Evolutionary conservation across 1,139 yeast species (phyloP).

Genomic region (Yamadazyma songkhlaensis): DNA sequence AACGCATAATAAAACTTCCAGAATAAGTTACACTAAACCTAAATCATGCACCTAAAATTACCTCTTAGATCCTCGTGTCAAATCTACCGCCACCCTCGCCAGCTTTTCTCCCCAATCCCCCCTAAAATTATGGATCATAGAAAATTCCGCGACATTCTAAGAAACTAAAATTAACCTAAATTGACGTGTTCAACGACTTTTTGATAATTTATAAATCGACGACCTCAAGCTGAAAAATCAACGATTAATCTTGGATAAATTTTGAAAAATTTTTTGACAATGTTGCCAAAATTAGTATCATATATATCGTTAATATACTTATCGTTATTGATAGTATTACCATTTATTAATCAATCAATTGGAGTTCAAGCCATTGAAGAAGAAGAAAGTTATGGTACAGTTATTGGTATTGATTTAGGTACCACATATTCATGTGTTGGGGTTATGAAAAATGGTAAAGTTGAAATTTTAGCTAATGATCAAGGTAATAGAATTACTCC

Average conservation of each 20-base stretch:
- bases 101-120: too few relatives aligned
- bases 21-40: too few relatives aligned
- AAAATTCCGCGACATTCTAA: conserved; percentile 2
- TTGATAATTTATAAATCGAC: not conserved
- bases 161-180: not conserved
- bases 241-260: too few relatives aligned
- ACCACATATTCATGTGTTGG: conserved; percentile 91
- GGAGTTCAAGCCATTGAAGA: conserved; percentile 32
- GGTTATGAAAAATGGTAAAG: conserved; percentile 88
- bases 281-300: conserved; percentile 4
- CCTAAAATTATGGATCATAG: not conserved
- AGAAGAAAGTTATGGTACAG: conserved; percentile 68
- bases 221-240: conserved; percentile 1
- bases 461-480: conserved; percentile 89
- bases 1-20: too few relatives aligned
- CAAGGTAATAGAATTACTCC: conserved; percentile 97
- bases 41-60: not conserved
- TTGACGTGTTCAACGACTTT: conserved; percentile 3
- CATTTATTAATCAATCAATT: conserved; percentile 47
- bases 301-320: conserved; percentile 22
- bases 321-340: conserved; percentile 54
- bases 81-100: not conserved
- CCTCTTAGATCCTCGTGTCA: not conserved
- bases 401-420: conserved; percentile 86
- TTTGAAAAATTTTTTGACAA: not conserved